Conservation (phyloP, 2,329 filamentous ascomycete genomes). For the Elsinoe batatas region DNA sequence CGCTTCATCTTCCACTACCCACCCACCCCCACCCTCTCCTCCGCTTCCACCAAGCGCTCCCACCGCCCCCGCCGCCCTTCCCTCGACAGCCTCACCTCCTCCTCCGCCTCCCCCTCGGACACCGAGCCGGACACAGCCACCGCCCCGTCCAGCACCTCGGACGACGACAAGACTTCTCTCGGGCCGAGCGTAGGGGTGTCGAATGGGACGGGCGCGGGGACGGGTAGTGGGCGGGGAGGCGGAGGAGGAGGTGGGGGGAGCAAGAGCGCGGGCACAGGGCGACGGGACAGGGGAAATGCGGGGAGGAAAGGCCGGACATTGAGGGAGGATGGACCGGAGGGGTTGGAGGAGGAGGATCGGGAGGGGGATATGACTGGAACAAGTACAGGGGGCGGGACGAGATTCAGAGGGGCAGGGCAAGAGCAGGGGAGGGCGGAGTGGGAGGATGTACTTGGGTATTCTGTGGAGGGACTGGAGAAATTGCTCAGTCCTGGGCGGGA, state of each 20-base stretch:
- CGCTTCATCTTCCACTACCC: conserved; percentile 83
- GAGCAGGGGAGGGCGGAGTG: conserved; percentile 30
- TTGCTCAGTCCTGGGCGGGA: conserved; percentile 65
- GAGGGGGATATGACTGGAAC: background rate
- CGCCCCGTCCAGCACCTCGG: conserved; percentile 10
- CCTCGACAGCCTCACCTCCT: conserved; percentile 29
- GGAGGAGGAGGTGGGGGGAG: background rate
- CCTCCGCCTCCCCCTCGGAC: background rate
- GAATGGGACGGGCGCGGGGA: background rate
- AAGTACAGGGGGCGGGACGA: background rate
- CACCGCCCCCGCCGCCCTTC: conserved; percentile 57
- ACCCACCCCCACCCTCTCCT: conserved; percentile 36
- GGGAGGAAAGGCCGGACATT: conserved; percentile 13
- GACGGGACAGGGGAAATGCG: background rate
- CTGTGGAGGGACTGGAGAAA: conserved; percentile 68
- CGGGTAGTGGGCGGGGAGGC: background rate
- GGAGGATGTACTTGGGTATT: conserved; percentile 65
- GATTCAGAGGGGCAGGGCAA: background rate
- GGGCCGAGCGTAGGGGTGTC: background rate
- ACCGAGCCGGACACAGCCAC: background rate
- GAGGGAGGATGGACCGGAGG: conserved; percentile 16
- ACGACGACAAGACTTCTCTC: conserved; percentile 11
- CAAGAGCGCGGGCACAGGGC: background rate
- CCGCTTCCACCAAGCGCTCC: conserved; percentile 10
- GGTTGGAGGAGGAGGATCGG: conserved; percentile 16